Evolutionary conservation across 257 asterid species (phyloP).

Genomic region (Anisodus acutangulus): DNA sequence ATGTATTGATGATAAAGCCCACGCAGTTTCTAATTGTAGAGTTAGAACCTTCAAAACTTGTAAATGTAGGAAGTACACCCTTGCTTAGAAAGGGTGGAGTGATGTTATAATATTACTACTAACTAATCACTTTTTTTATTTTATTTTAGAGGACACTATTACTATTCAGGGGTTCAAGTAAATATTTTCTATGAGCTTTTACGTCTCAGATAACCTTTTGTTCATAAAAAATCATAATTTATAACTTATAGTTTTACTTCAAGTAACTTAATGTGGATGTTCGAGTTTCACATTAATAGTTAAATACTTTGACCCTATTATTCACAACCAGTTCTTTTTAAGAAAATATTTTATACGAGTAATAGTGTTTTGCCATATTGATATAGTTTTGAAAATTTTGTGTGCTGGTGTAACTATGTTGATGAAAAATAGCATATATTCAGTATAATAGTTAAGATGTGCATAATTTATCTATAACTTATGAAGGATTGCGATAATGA

Average conservation of each 20-base stretch:
- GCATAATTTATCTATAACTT: too few relatives aligned
- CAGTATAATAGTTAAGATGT: too few relatives aligned
- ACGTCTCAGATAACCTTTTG: not conserved
- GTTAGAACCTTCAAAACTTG: constrained; percentile 2
- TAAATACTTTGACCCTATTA: not conserved
- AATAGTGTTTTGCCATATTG: not conserved
- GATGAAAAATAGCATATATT: too few relatives aligned
- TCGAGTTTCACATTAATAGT: not conserved
- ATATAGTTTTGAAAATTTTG: not conserved
- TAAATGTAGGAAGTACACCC: not conserved
- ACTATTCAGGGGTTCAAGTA: not conserved
- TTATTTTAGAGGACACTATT: too few relatives aligned
- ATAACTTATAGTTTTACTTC: not conserved
- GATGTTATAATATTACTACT: too few relatives aligned
- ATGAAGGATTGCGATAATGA: too few relatives aligned
- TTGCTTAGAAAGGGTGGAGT: too few relatives aligned
- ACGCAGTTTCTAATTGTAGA: not conserved
- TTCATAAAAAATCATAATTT: not conserved
- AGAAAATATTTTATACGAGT: not conserved
- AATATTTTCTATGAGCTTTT: not conserved
- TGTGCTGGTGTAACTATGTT: too few relatives aligned
- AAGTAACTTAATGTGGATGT: not conserved
- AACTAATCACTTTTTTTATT: too few relatives aligned
- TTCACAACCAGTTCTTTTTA: not conserved
- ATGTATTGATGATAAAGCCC: not conserved